These are phyloP conservation scores for Manihot esculenta DNA, from an alignment of 441 rosid species.

Conservation along the genomic window DNA sequence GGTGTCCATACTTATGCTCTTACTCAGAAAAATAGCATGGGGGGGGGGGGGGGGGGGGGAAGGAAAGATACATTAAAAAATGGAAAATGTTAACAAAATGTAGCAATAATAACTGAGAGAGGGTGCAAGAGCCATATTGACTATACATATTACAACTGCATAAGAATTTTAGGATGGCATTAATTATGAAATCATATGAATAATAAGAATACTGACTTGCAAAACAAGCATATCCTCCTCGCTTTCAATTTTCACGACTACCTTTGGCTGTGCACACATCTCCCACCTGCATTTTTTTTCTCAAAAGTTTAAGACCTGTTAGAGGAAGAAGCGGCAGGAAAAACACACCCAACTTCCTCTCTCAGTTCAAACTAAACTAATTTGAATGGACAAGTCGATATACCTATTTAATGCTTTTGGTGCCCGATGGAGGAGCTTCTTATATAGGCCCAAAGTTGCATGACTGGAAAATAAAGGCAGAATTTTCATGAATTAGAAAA, in stretches of 20 bases:
- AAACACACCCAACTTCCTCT: not conserved
- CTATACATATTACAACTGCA: too few species aligned
- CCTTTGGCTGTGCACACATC: conserved; percentile 91
- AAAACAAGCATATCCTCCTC: conserved; percentile 88
- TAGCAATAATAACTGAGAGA: not conserved
- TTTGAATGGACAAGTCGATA: conserved; percentile 2
- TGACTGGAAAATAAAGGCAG: conserved; percentile 52
- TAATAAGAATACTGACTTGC: conserved; percentile 59
- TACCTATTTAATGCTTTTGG: conserved; percentile 86
- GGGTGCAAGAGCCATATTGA: not conserved
- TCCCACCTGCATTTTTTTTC: conserved; percentile 74
- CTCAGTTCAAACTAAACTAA: not conserved
- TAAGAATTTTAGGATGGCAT: not conserved
- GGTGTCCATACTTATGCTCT: too few species aligned
- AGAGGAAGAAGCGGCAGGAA: not conserved
- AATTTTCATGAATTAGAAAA: conserved; percentile 12
- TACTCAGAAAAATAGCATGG: too few species aligned
- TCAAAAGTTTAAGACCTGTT: conserved; percentile 3
- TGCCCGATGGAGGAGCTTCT: conserved; percentile 71
- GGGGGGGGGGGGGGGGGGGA: too few species aligned
- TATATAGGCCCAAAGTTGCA: conserved; percentile 93
- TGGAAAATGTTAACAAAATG: not conserved
- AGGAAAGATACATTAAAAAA: not conserved
- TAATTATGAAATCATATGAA: not conserved
- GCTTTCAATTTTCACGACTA: conserved; percentile 85